These are phyloP conservation scores for Puccinia hordei DNA, from an alignment of 1,284 basidiomycete species.

Conservation along the genomic window DNA sequence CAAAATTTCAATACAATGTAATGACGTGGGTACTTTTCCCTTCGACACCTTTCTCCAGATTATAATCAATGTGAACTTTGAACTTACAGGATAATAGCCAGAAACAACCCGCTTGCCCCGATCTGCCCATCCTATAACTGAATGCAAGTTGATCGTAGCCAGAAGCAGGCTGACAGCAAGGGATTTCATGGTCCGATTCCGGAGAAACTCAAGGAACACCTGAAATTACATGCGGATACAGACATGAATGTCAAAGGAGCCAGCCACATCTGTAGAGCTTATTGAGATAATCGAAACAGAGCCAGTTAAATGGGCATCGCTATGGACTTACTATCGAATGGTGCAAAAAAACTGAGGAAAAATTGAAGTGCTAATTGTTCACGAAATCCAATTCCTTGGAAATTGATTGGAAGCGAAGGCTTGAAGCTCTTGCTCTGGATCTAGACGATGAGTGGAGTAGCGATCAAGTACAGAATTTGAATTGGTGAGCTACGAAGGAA, in stretches of 20 bases:
- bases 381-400: neutral
- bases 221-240: neutral
- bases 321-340: neutral
- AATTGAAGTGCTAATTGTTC: neutral
- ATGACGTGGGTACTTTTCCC: neutral
- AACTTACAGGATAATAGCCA: slow-evolving; percentile 41
- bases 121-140: slow-evolving; percentile 24
- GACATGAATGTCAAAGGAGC: neutral
- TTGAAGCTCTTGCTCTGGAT: neutral
- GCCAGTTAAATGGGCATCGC: neutral
- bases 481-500: neutral
- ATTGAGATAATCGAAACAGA: neutral
- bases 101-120: slow-evolving; percentile 29
- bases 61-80: neutral
- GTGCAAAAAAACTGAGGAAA: neutral
- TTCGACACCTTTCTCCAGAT: neutral
- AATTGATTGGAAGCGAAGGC: neutral
- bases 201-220: neutral
- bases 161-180: neutral
- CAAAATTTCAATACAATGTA: neutral
- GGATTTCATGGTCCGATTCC: neutral
- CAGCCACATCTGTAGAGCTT: neutral
- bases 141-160: neutral
- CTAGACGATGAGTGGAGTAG: neutral
- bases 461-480: neutral